Base-by-base conservation (phyloP, 2,329 filamentous ascomycete species). In the Stromatinia cepivora region DNA sequence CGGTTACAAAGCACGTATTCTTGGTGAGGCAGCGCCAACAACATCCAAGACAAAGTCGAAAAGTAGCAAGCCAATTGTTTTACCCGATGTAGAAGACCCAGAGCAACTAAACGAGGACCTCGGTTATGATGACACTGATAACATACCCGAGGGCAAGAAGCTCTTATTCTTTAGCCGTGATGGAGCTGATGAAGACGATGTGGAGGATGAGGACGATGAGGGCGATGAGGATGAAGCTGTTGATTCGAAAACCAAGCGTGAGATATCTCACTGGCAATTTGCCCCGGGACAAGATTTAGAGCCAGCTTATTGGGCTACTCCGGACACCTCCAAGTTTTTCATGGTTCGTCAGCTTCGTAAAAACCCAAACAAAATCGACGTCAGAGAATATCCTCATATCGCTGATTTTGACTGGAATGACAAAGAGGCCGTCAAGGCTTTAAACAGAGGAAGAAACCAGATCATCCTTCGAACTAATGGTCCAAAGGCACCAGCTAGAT, bases 311-410 rank as follows among this genome's bases (percentile, higher is more conserved):
- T 20, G 64, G 11, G 61, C 50, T 15, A n/a, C 22, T 1, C 70
- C 70, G 1, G 69, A 70, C 15, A 46, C 67, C 9, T 71, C 71
- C 4, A 72, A 72, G 34, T 71, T 70, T n/a, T 73, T 72, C 39
- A 31, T 73, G 48, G 22, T 71, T 5, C 69, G 70, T 9, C 46
- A 68, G 20, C 42, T 54, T 34, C 57, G 11, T 13, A 7, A 48
- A 0, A 20, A 72, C 25, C 59, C 67, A 8, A 22, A 13, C 13
- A 61, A 52, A 10, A 62, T 58, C 15, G 50, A 70, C 7, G 15
- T 70, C 15, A 61, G 67, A 31, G 62, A 72, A 42, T 73, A 67
- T 28, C 67, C 62, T 0, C 25, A 61, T 8, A 70, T 68, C 39
- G 39, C 42, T 11, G 59, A 46, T n/a, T 69, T 72, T 34, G 67